phyloP scores from a whole-genome alignment of 345 rosid species.

The Rhodomyrtus tomentosa region DNA sequence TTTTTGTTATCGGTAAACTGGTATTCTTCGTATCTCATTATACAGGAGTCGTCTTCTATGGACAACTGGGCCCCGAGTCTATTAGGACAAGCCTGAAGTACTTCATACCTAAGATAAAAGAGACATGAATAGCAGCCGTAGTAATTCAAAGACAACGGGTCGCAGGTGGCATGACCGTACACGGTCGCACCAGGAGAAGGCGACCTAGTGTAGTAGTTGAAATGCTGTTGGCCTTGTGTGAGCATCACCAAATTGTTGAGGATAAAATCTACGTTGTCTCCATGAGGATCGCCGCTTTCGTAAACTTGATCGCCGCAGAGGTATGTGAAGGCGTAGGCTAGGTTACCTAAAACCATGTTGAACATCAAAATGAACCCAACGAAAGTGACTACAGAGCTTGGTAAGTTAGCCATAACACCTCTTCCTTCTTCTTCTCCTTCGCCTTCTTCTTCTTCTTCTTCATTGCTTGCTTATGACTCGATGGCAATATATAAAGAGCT shows the following conservation, averaged over 20 bases:
- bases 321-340: no score
- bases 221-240: background rate
- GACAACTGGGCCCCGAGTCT: background rate
- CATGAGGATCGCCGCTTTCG: background rate
- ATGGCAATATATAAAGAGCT: background rate
- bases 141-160: background rate
- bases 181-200: background rate
- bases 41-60: background rate
- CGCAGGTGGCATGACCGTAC: background rate
- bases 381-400: background rate
- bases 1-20: background rate
- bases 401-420: background rate
- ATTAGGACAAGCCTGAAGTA: background rate
- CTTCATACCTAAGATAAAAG: background rate
- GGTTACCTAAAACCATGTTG: background rate
- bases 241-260: background rate
- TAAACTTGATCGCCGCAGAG: background rate
- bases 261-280: background rate
- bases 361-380: background rate
- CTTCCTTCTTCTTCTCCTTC: background rate
- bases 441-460: background rate
- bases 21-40: background rate
- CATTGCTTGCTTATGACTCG: background rate
- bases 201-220: background rate
- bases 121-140: background rate